These are phyloP conservation scores for Periconia sp. DNA, from an alignment of 2,329 filamentous ascomycete species.

Conservation along the genomic window DNA sequence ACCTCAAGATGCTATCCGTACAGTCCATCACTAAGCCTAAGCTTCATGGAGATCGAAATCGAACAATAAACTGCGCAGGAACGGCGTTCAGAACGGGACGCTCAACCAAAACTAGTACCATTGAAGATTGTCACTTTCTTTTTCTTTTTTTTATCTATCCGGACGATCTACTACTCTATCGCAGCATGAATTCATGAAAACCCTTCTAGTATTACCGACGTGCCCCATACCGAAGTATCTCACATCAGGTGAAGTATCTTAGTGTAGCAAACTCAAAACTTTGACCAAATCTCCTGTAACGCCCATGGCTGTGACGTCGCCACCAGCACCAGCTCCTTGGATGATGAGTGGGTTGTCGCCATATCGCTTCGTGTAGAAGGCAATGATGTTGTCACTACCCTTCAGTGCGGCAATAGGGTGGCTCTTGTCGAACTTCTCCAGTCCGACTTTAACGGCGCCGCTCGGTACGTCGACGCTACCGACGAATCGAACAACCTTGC, in stretches of 20 bases:
- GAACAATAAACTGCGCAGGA: too few species aligned
- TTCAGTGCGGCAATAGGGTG: conserved; percentile 93
- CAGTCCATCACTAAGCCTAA: too few species aligned
- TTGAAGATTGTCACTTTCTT: too few species aligned
- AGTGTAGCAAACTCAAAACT: conserved; percentile 75
- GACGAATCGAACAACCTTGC: conserved; percentile 93
- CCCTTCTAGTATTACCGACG: background rate
- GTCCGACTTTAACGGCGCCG: conserved; percentile 85
- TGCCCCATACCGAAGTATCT: background rate
- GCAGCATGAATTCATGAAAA: too few species aligned
- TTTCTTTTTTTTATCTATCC: too few species aligned
- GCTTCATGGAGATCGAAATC: too few species aligned
- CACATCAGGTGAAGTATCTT: too few species aligned
- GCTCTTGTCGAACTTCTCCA: conserved; percentile 81
- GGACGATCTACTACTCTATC: too few species aligned
- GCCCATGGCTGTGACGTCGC: conserved; percentile 96
- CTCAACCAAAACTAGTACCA: too few species aligned
- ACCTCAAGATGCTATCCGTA: too few species aligned
- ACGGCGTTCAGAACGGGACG: too few species aligned
- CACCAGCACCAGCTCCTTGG: conserved; percentile 92
- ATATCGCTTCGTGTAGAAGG: conserved; percentile 96
- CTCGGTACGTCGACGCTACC: conserved; percentile 87
- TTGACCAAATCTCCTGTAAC: conserved; percentile 94
- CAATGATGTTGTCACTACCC: conserved; percentile 98
- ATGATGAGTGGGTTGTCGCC: conserved; percentile 89